Evolutionary conservation across 805 yeast species (phyloP).

Genomic region (Starmerella vaccinii): DNA sequence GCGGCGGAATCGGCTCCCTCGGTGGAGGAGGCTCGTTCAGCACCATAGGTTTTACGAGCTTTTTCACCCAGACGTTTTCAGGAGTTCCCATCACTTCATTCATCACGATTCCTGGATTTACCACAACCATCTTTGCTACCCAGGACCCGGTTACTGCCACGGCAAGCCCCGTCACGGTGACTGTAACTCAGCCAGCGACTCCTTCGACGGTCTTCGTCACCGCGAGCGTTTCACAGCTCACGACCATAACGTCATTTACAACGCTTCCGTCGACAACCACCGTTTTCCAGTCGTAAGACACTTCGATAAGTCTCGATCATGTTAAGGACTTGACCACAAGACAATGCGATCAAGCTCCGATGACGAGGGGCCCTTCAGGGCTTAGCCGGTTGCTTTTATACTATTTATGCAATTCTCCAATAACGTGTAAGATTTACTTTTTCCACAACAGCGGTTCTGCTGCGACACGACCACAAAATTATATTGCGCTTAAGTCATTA

Average conservation of each 20-base stretch:
- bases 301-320: too few relatives aligned
- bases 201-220: not conserved
- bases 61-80: not conserved
- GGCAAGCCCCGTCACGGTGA: too few relatives aligned
- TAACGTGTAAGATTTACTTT: too few relatives aligned
- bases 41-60: not conserved
- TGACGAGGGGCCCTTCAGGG: too few relatives aligned
- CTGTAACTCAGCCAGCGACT: too few relatives aligned
- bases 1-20: not conserved
- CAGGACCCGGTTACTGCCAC: not conserved
- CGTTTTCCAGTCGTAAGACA: not conserved
- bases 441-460: too few relatives aligned
- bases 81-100: not conserved
- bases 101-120: not conserved
- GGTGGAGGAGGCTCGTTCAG: not conserved
- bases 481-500: too few relatives aligned
- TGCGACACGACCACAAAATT: too few relatives aligned
- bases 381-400: too few relatives aligned
- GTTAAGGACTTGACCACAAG: too few relatives aligned
- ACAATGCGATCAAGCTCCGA: too few relatives aligned
- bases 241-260: not conserved
- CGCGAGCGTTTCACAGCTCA: not conserved
- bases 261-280: not conserved
- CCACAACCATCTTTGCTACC: not conserved
- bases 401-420: too few relatives aligned